Base-by-base conservation (phyloP, 2,329 filamentous ascomycete genomes). In the Penicillium sp. region DNA sequence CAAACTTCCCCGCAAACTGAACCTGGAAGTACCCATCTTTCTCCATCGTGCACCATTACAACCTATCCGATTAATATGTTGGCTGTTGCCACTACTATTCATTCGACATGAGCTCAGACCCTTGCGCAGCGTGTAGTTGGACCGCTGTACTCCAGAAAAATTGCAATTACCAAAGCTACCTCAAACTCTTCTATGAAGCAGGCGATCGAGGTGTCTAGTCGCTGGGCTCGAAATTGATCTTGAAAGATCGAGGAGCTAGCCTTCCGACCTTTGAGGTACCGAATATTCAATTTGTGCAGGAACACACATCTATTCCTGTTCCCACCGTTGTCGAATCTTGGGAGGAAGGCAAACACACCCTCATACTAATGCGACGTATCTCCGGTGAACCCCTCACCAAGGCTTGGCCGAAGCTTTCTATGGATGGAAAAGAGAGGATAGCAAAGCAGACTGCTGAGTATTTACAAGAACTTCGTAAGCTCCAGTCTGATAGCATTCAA, bases 201-300 rank as follows among this genome's bases (percentile, higher is more conserved):
- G 59, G 64, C 56, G 52, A 69, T 42, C 67, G 70, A n/a, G 72
- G 65, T 4, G 68, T 68, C 17, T 73, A 70, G 71, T 67, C 66
- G 6, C 35, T 73, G 34, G 71, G 70, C 8, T 70, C 71, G 34
- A 64, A 67, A 3, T 54, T 69, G 35, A 69, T 74, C 34, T 20
- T 75, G n/a, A 74, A 74, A 65, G 67, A 73, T 54, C 64, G 65
- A 31, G 52, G 66, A 11, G 2, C 58, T 47, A 63, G 14, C 10
- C 54, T 45, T 48, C 59, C 62, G 15, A 62, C 55, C 17, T 31
- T 34, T 31, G 63, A 70, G 43, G 59, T 57, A 15, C 43, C 58
- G 34, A 70, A 66, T 47, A 43, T 66, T 35, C 50, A 55, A 22
- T 65, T 70, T 55, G 54, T 69, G 15, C 47, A 61, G 51, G 50